phyloP scores from a whole-genome alignment of 208 protist species.

The Wallacemonas sp. region DNA sequence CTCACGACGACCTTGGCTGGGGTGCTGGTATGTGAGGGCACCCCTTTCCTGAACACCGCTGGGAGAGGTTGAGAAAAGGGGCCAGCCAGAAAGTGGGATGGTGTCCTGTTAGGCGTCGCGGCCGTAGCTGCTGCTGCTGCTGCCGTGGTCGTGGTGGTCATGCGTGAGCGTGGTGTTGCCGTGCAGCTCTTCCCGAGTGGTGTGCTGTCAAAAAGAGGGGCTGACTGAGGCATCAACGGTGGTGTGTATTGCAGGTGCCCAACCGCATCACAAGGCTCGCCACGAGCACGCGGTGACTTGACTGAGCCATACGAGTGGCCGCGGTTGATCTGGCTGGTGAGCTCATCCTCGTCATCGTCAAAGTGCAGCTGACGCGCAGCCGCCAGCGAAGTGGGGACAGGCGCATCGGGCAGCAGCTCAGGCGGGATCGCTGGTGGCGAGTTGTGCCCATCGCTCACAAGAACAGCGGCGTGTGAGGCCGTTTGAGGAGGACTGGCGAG shows the following conservation, averaged over 20 bases:
- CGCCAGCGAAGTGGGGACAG: not conserved
- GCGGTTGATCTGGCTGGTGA: not conserved
- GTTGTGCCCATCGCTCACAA: not conserved
- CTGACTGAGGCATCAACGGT: not conserved
- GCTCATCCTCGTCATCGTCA: conserved; percentile 9
- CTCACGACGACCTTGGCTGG: not conserved
- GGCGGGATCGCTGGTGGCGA: not conserved
- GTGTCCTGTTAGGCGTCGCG: not conserved
- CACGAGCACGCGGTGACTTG: no score
- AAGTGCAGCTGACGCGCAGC: conserved; percentile 12
- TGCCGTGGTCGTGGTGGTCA: not conserved
- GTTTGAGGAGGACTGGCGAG: no score
- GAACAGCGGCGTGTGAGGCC: no score
- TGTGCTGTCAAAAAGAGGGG: no score
- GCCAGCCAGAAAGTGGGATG: not conserved
- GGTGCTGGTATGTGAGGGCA: not conserved
- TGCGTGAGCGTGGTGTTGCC: not conserved
- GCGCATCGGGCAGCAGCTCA: conserved; percentile 3
- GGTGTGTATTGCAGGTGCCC: not conserved
- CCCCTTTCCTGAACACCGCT: not conserved
- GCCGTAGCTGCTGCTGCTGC: not conserved
- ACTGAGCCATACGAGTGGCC: not conserved
- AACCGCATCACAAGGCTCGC: not conserved
- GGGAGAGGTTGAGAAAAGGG: conserved; percentile 8
- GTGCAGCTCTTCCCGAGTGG: no score